phyloP scores from a whole-genome alignment of 1,139 yeast genomes.

The Hanseniaspora gamundiae region DNA sequence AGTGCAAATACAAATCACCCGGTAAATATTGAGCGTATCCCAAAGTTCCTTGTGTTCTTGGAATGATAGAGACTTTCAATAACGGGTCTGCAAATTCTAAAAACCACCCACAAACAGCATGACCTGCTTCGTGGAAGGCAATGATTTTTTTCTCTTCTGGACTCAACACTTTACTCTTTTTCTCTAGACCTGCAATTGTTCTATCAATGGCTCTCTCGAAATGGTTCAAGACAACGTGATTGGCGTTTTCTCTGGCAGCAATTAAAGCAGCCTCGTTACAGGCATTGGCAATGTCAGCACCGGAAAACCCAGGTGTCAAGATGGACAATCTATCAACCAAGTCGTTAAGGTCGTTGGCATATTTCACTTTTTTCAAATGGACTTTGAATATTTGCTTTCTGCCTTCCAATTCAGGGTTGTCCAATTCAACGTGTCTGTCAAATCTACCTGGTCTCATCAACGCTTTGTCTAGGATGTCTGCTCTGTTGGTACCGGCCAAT shows the following conservation, averaged over 20 bases:
- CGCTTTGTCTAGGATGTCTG: constrained; percentile 88
- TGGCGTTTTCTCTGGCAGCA: constrained; percentile 76
- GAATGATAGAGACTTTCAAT: constrained; percentile 88
- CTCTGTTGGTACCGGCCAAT: constrained; percentile 91
- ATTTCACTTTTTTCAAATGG: constrained; percentile 51
- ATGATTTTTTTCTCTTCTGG: constrained; percentile 80
- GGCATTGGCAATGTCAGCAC: constrained; percentile 96
- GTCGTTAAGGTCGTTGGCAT: constrained; percentile 18
- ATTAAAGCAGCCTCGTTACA: constrained; percentile 95
- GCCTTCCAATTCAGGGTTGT: constrained; percentile 86
- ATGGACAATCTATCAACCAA: constrained; percentile 86
- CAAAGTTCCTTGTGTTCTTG: constrained; percentile 90
- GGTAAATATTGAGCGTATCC: constrained; percentile 99
- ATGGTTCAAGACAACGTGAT: constrained; percentile 58
- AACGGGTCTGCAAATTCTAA: constrained; percentile 83
- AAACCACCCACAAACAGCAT: constrained; percentile 96
- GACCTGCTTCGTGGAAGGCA: constrained; percentile 98
- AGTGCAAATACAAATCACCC: constrained; percentile 76
- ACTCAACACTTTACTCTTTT: constrained; percentile 71
- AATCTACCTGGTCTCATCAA: constrained; percentile 94
- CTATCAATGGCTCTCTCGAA: constrained; percentile 95
- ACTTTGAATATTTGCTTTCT: constrained; percentile 85
- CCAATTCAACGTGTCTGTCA: constrained; percentile 85
- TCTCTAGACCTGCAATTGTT: constrained; percentile 92
- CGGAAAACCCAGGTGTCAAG: constrained; percentile 93